Percentiles rank a stretch among this genome's conserved stretches.
Conservation (phyloP, 2,329 filamentous ascomycete genomes). For the Phialophora macrospora region DNA sequence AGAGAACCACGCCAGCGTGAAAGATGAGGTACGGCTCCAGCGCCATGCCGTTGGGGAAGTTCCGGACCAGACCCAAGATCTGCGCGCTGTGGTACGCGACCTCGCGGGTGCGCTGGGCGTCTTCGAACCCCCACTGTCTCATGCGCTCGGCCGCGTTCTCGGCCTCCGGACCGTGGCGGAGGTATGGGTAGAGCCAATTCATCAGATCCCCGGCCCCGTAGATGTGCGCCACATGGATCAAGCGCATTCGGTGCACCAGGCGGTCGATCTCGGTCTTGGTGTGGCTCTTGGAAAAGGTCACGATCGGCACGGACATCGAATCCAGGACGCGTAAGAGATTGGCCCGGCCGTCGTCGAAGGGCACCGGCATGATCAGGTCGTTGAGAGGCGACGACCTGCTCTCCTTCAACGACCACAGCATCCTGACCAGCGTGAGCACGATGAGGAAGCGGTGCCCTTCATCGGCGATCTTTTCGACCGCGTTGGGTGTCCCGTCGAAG, state of each 20-base stretch:
- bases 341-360: background rate
- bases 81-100: slow-evolving; percentile 11
- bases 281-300: background rate
- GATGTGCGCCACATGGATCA: slow-evolving; percentile 14
- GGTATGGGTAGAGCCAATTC: slow-evolving; percentile 17
- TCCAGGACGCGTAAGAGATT: background rate
- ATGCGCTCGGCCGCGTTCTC: background rate
- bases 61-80: slow-evolving; percentile 1
- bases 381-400: background rate
- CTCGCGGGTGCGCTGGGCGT: background rate
- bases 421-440: slow-evolving; percentile 1
- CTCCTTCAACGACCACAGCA: slow-evolving; percentile 18
- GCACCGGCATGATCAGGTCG: background rate
- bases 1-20: slow-evolving; percentile 18
- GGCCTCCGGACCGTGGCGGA: background rate
- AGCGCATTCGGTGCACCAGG: background rate
- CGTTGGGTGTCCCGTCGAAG: background rate
- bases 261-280: background rate
- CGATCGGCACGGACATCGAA: background rate
- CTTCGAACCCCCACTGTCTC: slow-evolving; percentile 1
- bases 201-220: slow-evolving; percentile 7
- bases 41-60: background rate
- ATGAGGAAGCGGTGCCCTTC: slow-evolving; percentile 5
- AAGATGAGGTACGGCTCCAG: slow-evolving; percentile 8
- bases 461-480: background rate